Percentiles rank a stretch among this genome's conserved stretches.
Evolutionary conservation across 345 rosid genomes (phyloP).

Genomic region (Eucalyptus urophylla): DNA sequence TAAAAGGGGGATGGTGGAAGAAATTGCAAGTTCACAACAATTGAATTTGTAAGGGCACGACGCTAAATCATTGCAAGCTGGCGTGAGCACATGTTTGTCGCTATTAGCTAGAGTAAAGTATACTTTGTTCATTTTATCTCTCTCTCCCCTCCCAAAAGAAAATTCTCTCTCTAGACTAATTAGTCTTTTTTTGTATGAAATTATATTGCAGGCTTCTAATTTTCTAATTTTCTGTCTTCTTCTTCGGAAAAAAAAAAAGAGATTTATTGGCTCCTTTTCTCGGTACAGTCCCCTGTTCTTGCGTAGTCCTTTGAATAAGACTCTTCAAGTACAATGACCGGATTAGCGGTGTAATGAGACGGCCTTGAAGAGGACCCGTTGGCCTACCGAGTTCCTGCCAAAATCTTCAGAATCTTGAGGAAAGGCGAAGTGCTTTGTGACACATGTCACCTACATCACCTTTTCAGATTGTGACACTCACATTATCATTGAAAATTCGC

Average conservation of each 20-base stretch:
- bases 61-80: not conserved
- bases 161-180: not conserved
- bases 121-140: no score
- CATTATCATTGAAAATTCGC: no score
- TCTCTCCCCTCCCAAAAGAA: not conserved
- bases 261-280: not conserved
- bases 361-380: no score
- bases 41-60: not conserved
- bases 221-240: not conserved
- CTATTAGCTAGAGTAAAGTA: not conserved
- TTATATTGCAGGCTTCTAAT: not conserved
- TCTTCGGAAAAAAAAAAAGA: not conserved
- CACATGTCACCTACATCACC: no score
- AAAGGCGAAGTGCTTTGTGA: no score
- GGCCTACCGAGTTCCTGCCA: no score
- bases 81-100: not conserved
- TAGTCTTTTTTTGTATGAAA: not conserved
- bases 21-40: not conserved
- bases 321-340: not conserved
- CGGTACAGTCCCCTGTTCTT: not conserved
- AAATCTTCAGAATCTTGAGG: no score
- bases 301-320: not conserved
- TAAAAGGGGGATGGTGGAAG: no score
- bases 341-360: not conserved
- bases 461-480: no score